These are phyloP conservation scores for Scedosporium apiospermum DNA, from an alignment of 2,329 filamentous ascomycete species.

Conservation along the genomic window DNA sequence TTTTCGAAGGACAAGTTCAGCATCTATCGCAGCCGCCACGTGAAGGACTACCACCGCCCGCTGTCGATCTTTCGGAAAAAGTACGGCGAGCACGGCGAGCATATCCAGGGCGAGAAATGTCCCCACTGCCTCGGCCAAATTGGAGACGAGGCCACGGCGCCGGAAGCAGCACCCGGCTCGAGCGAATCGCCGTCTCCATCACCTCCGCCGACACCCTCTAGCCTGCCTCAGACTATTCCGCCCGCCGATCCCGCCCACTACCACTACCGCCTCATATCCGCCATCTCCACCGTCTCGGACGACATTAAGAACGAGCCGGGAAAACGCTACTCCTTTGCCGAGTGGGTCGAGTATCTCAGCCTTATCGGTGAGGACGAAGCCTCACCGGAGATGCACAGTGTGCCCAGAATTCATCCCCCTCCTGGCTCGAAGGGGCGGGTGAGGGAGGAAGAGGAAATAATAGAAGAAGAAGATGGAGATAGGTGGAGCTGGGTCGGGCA, in stretches of 20 bases:
- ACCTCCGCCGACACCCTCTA: not conserved
- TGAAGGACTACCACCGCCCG: not conserved
- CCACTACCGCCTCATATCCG: conserved; percentile 58
- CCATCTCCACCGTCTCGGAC: conserved; percentile 56
- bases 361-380: conserved; percentile 62
- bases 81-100: not conserved
- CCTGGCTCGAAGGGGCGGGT: not conserved
- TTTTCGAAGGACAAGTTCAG: conserved; percentile 24
- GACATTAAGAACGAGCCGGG: conserved; percentile 47
- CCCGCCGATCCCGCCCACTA: conserved; percentile 15
- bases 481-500: conserved; percentile 51
- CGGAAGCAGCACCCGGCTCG: too few species aligned
- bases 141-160: too few species aligned
- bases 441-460: not conserved
- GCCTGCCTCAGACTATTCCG: conserved; percentile 18
- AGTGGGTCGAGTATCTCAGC: conserved; percentile 78
- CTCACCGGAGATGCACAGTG: conserved; percentile 36
- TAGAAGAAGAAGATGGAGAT: conserved; percentile 4
- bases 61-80: not conserved
- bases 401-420: not conserved
- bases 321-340: conserved; percentile 66
- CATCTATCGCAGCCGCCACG: not conserved
- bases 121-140: too few species aligned
- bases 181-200: not conserved
- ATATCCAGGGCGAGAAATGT: not conserved